These are phyloP conservation scores for Diplodia intermedia DNA, from an alignment of 2,329 filamentous ascomycete species.

Conservation along the genomic window DNA sequence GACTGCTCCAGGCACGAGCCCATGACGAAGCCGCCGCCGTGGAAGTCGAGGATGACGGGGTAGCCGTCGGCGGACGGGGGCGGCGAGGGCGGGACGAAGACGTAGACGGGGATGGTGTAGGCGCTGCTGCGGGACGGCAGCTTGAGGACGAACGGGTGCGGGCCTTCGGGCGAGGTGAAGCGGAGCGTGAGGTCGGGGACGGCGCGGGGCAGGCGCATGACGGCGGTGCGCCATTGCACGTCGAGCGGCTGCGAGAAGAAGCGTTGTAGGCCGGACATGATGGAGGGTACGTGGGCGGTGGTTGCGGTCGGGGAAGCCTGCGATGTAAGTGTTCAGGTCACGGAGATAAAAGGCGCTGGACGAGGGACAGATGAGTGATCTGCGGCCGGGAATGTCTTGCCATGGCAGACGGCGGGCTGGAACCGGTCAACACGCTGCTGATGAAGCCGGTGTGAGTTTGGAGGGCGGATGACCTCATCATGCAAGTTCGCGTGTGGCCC, in stretches of 20 bases:
- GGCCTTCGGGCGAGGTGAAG: slow-evolving; percentile 50
- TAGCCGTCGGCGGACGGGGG: slow-evolving; percentile 37
- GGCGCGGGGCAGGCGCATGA: slow-evolving; percentile 48
- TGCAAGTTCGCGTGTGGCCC: neutral
- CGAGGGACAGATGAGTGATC: neutral
- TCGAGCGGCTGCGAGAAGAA: slow-evolving; percentile 48
- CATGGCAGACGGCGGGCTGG: neutral
- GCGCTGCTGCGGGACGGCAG: slow-evolving; percentile 49
- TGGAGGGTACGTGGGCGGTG: neutral
- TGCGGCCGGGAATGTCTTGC: slow-evolving; percentile 11
- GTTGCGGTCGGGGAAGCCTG: neutral
- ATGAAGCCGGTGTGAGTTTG: slow-evolving; percentile 9
- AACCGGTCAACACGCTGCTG: neutral
- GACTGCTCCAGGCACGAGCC: slow-evolving; percentile 54
- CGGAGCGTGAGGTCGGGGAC: slow-evolving; percentile 48
- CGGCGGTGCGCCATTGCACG: slow-evolving; percentile 48
- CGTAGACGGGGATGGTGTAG: slow-evolving; percentile 49
- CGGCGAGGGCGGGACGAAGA: slow-evolving; percentile 50
- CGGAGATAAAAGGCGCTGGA: neutral
- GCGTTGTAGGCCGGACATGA: slow-evolving; percentile 31
- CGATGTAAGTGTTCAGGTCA: neutral
- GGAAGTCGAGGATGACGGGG: slow-evolving; percentile 53
- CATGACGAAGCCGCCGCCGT: slow-evolving; percentile 55
- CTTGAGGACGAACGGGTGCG: slow-evolving; percentile 52
- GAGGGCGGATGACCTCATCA: slow-evolving; percentile 1